phyloP scores from a whole-genome alignment of 73 alveolate genomes.

The Durusdinium trenchii region DNA sequence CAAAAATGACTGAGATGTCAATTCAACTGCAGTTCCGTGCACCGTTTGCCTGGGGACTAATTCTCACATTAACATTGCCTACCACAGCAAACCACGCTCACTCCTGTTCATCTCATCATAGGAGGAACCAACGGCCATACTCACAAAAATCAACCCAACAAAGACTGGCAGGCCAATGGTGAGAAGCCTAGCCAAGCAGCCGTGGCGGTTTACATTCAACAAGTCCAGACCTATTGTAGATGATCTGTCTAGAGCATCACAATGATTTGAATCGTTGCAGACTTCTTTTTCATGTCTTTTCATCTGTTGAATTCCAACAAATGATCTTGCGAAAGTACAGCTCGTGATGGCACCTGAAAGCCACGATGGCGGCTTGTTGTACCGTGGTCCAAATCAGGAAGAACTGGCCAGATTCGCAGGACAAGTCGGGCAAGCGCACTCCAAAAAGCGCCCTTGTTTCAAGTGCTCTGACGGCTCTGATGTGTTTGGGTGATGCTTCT shows the following conservation, averaged over 20 bases:
- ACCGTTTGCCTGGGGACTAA: no score
- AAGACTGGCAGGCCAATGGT: slow-evolving; percentile 11
- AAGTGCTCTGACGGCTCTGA: not conserved
- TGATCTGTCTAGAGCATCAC: no score
- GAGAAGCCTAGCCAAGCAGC: slow-evolving; percentile 28
- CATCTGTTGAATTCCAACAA: no score
- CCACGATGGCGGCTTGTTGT: slow-evolving; percentile 40
- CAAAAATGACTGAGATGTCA: no score
- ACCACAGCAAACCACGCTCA: not conserved
- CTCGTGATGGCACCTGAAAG: slow-evolving; percentile 64
- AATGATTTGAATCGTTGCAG: no score
- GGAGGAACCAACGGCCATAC: slow-evolving; percentile 65
- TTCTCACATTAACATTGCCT: no score
- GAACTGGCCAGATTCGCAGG: slow-evolving; percentile 4
- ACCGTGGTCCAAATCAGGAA: slow-evolving; percentile 89
- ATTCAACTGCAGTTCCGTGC: no score
- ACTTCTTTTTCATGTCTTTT: no score
- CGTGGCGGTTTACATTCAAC: no score
- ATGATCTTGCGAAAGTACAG: not conserved
- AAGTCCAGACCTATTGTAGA: no score
- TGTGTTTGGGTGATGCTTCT: not conserved
- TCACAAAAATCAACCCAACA: slow-evolving; percentile 50
- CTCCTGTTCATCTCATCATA: slow-evolving; percentile 68
- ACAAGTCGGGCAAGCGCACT: not conserved
- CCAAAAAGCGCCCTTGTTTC: not conserved